Evolutionary conservation across 2,329 filamentous ascomycete genomes (phyloP).

Genomic region (Fusarium sp.): DNA sequence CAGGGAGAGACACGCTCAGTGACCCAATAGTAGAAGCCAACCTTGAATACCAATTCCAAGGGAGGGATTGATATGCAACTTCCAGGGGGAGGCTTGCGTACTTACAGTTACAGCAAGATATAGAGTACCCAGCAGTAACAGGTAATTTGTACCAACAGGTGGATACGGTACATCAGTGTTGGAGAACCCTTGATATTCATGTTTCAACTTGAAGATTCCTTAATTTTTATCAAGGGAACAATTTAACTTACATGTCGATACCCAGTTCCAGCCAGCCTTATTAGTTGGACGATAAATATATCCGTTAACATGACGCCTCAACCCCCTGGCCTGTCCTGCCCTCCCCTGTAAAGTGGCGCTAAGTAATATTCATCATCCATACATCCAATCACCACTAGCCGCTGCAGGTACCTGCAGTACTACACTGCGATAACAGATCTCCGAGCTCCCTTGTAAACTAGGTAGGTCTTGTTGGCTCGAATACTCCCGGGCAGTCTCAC

Average conservation of each 20-base stretch:
- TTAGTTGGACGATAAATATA: not conserved
- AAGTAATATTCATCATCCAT: not conserved
- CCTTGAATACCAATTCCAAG: slow-evolving; percentile 2
- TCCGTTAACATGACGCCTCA: not conserved
- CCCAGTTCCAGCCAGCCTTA: not conserved
- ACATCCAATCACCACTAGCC: not conserved
- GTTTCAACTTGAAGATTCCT: not conserved
- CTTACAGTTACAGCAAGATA: not conserved
- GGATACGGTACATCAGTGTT: not conserved
- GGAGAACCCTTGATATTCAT: not conserved
- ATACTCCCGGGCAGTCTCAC: not conserved
- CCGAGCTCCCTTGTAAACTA: not conserved
- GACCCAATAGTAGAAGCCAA: not conserved
- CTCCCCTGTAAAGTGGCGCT: not conserved
- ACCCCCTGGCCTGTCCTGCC: not conserved
- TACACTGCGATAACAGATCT: not conserved
- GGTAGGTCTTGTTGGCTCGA: not conserved
- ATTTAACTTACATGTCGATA: not conserved
- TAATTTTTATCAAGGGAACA: not conserved
- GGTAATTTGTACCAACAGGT: not conserved
- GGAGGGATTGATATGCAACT: slow-evolving; percentile 8
- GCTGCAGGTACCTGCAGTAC: not conserved
- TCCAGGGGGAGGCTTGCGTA: slow-evolving; percentile 23
- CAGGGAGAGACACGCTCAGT: slow-evolving; percentile 13
- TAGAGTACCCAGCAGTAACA: not conserved